phyloP scores from a whole-genome alignment of 176 grass and related monocot genomes.

The Triticum timopheevii region DNA sequence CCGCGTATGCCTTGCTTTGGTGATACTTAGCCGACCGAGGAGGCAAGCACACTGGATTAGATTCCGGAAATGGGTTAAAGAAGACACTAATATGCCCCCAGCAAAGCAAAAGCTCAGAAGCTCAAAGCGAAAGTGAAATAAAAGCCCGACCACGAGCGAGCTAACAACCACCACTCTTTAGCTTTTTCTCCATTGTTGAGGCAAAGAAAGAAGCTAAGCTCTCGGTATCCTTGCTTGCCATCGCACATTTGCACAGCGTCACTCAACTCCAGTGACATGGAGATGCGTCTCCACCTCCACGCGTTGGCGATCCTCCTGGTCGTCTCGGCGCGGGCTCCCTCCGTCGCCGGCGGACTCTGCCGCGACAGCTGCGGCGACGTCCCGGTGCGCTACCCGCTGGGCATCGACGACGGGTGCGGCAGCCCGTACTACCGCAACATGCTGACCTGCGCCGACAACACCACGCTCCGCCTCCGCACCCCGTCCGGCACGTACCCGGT shows the following conservation, averaged over 20 bases:
- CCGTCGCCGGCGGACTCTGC: conserved; percentile 42
- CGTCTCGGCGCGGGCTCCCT: not conserved
- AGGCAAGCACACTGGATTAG: conserved; percentile 10
- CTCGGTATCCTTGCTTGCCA: not conserved
- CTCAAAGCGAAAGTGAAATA: conserved; percentile 28
- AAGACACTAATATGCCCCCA: not conserved
- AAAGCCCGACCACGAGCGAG: not conserved
- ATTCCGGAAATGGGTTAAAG: conserved; percentile 25
- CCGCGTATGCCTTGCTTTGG: conserved; percentile 22
- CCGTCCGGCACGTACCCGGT: conserved; percentile 83
- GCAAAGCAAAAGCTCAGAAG: conserved; percentile 41
- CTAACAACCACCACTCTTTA: not conserved
- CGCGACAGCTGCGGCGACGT: conserved; percentile 67
- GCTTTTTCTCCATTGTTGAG: not conserved
- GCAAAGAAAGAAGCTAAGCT: not conserved
- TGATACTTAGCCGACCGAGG: not conserved
- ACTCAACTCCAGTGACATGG: conserved; percentile 18
- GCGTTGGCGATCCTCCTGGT: conserved; percentile 1
- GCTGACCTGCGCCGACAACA: conserved; percentile 64
- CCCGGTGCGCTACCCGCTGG: conserved; percentile 70
- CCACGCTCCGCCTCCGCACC: conserved; percentile 68
- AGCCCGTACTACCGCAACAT: conserved; percentile 93
- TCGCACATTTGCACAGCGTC: not conserved
- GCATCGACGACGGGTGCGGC: conserved; percentile 88
- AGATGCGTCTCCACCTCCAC: conserved; percentile 25